Conservation (phyloP, 2,329 filamentous ascomycete genomes). For the Botrytis paeoniae region DNA sequence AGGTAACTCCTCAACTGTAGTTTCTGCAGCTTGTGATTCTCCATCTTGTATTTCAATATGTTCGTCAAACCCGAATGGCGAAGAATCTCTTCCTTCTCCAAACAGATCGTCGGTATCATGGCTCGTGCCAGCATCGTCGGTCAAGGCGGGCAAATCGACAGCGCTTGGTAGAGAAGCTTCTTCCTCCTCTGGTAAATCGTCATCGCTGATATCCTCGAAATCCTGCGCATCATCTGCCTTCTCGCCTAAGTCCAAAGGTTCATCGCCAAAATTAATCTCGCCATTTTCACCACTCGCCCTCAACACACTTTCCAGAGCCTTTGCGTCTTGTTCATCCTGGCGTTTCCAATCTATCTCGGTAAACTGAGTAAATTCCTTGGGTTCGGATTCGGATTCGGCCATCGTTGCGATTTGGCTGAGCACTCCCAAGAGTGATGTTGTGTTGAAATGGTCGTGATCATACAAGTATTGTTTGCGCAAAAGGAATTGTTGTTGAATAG, state of each 20-base stretch:
- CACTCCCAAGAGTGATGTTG: constrained; percentile 15
- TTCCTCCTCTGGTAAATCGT: constrained; percentile 82
- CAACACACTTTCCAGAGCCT: constrained; percentile 46
- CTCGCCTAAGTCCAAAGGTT: constrained; percentile 60
- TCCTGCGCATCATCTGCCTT: constrained; percentile 94
- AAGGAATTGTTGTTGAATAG: background rate
- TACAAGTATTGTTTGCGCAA: constrained; percentile 1
- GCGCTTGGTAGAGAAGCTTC: constrained; percentile 39
- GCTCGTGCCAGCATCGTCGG: constrained; percentile 58
- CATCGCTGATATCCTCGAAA: constrained; percentile 86
- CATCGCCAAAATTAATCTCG: constrained; percentile 43
- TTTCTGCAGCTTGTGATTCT: constrained; percentile 20
- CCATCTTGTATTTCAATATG: constrained; percentile 26
- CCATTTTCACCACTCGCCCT: constrained; percentile 41
- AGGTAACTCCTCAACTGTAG: constrained; percentile 26
- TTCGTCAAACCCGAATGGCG: constrained; percentile 32
- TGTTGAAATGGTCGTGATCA: constrained; percentile 11
- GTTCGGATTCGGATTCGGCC: constrained; percentile 21
- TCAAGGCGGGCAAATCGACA: constrained; percentile 34
- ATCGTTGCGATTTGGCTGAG: constrained; percentile 22
- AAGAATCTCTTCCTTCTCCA: constrained; percentile 50
- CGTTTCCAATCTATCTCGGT: constrained; percentile 42
- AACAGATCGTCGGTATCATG: constrained; percentile 65
- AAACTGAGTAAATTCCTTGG: constrained; percentile 21
- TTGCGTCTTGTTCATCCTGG: constrained; percentile 50